Evolutionary conservation across 495 filamentous ascomycete genomes (phyloP), one percentile per base, ranked within the genome.

Genomic region (Margaritispora aquatica): DNA sequence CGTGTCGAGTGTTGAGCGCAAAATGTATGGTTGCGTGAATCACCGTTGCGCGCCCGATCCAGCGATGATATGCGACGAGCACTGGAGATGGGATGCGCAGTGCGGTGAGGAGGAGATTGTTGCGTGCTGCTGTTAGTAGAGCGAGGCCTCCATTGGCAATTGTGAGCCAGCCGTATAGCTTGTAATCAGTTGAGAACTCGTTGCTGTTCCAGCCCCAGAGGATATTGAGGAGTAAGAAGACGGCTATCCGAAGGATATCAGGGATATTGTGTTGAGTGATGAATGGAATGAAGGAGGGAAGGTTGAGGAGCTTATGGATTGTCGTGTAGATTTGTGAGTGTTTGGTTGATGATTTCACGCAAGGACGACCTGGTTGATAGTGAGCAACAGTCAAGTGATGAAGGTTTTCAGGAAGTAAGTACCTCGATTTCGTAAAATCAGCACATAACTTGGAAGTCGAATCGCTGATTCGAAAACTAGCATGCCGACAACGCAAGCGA

Each of bases 211-310:
- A 60, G 23, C 58, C 44, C 5, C 36, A 54, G 22, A 64, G 58
- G n/a, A 59, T 26, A 34, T 69, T 70, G 31, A 70, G 66, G 5
- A 61, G 57, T 7, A 59, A 52, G 36, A 69, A 66, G 17, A 58
- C 56, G 13, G 60, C 49, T 55, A 71, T 46, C 60, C 70, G 51
- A 61, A 66, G 51, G 58, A 58, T 7, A 63, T 41, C 22, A 55
- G 51, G 57, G 20, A 66, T 2, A 15, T 29, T 31, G 41, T 55
- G 59, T 34, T 31, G 41, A 50, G 58, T 51, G 57, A 65, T 49
- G n/a, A 74, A 57, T n/a, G 64, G 64, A 17, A 66, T 15, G 2
- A 57, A 38, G 2, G 61, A 58, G 13, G 64, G 64, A 23, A 63
- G 41, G 15, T 61, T 66, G 1, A 21, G 4, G 19, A 66, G n/a